A percentile compares a stretch with the other conserved stretches of the same genome.
Conservation (phyloP, 257 asterid genomes). For the Solanum raphanifolium region DNA sequence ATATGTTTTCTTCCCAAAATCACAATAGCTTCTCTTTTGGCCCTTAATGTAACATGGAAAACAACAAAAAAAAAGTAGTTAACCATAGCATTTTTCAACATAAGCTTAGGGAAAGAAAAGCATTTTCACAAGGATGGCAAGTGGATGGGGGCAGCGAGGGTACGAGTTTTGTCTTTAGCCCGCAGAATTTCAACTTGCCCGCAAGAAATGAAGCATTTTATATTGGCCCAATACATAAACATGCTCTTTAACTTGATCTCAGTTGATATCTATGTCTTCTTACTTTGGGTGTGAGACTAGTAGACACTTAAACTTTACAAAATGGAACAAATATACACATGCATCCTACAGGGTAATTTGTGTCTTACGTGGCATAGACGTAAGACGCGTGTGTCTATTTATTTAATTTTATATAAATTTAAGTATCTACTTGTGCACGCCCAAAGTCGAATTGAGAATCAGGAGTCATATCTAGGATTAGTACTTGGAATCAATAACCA, state of each 20-base stretch:
- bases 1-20: neutral
- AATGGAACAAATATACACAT: too few relatives aligned
- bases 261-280: neutral
- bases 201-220: too few relatives aligned
- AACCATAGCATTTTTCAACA: neutral
- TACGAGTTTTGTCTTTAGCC: too few relatives aligned
- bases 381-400: accelerated
- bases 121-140: neutral
- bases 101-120: neutral
- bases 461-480: too few relatives aligned
- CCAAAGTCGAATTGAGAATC: neutral
- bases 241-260: neutral
- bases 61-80: neutral
- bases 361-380: neutral
- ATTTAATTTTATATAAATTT: too few relatives aligned
- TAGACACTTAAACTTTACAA: neutral
- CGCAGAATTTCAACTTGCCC: too few relatives aligned
- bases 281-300: neutral
- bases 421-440: neutral
- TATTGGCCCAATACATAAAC: neutral
- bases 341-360: neutral
- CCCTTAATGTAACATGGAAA: neutral
- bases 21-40: neutral
- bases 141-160: neutral
- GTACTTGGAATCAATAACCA: too few relatives aligned